phyloP scores from a whole-genome alignment of 1,284 basidiomycete species.

The Testicularia cyperi region DNA sequence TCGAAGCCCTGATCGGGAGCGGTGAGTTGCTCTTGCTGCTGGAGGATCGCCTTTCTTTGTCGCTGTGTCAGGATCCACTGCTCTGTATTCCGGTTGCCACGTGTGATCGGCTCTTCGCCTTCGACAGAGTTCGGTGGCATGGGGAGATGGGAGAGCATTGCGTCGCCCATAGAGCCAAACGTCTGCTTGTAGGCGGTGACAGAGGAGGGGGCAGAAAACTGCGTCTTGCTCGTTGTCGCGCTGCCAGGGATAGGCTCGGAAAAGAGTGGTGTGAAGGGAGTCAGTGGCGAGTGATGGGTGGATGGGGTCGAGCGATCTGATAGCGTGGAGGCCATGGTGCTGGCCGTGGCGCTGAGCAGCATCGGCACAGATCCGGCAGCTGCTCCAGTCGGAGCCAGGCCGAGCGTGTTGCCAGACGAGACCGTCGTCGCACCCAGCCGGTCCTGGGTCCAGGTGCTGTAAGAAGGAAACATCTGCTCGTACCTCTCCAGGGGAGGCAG shows the following conservation, averaged over 20 bases:
- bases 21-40: no score
- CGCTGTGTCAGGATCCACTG: constrained; percentile 35
- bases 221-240: constrained; percentile 15
- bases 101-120: no score
- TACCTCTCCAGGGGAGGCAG: constrained; percentile 23
- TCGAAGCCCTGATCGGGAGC: no score
- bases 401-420: constrained; percentile 3
- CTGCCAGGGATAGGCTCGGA: constrained; percentile 27
- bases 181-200: constrained; percentile 5
- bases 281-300: constrained; percentile 28
- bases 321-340: constrained; percentile 22
- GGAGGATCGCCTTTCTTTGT: constrained; percentile 14
- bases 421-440: background rate
- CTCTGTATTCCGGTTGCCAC: constrained; percentile 19
- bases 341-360: constrained; percentile 8
- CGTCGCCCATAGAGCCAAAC: background rate
- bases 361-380: constrained; percentile 13
- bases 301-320: constrained; percentile 34
- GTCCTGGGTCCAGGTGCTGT: constrained; percentile 6
- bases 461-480: constrained; percentile 17
- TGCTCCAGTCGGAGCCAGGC: no score
- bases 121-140: no score
- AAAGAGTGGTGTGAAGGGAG: constrained; percentile 44
- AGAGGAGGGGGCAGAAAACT: constrained; percentile 1
- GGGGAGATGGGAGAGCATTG: background rate